These are phyloP conservation scores for Chaetomium cochliodes DNA, from an alignment of 495 filamentous ascomycete genomes.

Conservation along the genomic window DNA sequence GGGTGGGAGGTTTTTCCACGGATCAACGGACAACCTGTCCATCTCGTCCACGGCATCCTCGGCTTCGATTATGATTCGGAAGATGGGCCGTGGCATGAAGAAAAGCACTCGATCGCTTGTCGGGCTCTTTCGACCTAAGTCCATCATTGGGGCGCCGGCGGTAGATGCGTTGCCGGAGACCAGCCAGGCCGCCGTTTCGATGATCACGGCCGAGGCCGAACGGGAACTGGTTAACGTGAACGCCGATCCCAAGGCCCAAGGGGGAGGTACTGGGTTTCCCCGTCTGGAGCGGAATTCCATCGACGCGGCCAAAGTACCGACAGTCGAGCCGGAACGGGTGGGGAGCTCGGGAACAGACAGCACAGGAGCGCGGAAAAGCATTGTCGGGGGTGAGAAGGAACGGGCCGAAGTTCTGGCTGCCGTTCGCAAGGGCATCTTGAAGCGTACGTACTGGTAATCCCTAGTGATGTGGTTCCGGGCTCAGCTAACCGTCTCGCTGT, in stretches of 20 bases:
- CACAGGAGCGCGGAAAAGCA: conserved; percentile 71
- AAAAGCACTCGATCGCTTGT: conserved; percentile 85
- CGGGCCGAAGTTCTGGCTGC: conserved; percentile 86
- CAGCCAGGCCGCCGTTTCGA: conserved; percentile 77
- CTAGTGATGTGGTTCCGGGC: background rate
- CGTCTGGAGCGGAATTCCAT: conserved; percentile 80
- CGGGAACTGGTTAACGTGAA: conserved; percentile 80
- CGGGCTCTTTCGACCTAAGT: conserved; percentile 93
- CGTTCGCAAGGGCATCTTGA: conserved; percentile 90
- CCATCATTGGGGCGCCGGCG: conserved; percentile 71
- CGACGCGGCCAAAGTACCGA: conserved; percentile 50
- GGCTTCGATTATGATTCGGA: conserved; percentile 97
- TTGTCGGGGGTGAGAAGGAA: conserved; percentile 86
- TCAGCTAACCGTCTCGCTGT: conserved; percentile 15
- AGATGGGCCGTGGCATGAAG: conserved; percentile 99
- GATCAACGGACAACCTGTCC: conserved; percentile 94
- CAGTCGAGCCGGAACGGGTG: conserved; percentile 47
- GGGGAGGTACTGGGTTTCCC: conserved; percentile 81
- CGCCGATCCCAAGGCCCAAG: conserved; percentile 65
- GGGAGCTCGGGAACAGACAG: conserved; percentile 58
- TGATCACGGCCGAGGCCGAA: conserved; percentile 95
- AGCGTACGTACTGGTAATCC: conserved; percentile 61
- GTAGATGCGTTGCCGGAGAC: conserved; percentile 67
- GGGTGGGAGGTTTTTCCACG: conserved; percentile 80
- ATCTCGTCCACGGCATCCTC: conserved; percentile 98